phyloP scores from a whole-genome alignment of 371 early-diverging fungal species.

The Mucor velutinosus region DNA sequence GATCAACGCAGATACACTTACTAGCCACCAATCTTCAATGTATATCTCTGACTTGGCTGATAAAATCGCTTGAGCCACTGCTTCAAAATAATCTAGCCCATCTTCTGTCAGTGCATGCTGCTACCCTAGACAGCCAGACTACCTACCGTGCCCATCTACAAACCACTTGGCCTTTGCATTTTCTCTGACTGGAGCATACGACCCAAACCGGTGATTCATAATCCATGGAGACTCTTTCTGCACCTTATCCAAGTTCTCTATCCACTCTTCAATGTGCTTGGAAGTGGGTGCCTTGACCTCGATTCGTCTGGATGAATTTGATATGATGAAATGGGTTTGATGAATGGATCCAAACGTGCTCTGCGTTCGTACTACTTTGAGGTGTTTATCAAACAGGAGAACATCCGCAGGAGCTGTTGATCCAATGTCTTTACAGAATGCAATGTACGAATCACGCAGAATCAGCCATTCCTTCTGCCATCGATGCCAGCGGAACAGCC shows the following conservation, averaged over 20 bases:
- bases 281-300: slow-evolving; percentile 70
- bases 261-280: slow-evolving; percentile 65
- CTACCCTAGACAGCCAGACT: neutral
- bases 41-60: slow-evolving; percentile 81
- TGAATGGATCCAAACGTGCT: slow-evolving; percentile 36
- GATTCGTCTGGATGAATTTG: slow-evolving; percentile 59
- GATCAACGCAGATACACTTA: slow-evolving; percentile 6
- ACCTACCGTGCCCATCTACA: slow-evolving; percentile 71
- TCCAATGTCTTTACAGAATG: slow-evolving; percentile 53
- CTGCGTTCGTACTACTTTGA: slow-evolving; percentile 37
- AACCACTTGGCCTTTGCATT: slow-evolving; percentile 72
- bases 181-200: slow-evolving; percentile 80
- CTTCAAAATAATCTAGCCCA: slow-evolving; percentile 71
- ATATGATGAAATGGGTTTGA: slow-evolving; percentile 43
- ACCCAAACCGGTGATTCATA: slow-evolving; percentile 65
- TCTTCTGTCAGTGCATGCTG: neutral
- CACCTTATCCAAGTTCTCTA: slow-evolving; percentile 55
- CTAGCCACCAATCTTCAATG: slow-evolving; percentile 91
- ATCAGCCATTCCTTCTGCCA: slow-evolving; percentile 76
- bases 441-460: slow-evolving; percentile 56
- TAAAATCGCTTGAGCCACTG: slow-evolving; percentile 75
- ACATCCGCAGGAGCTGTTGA: slow-evolving; percentile 65
- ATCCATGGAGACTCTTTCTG: slow-evolving; percentile 71
- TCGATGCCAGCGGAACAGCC: slow-evolving; percentile 24
- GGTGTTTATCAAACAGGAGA: slow-evolving; percentile 68